Conservation (phyloP, 2,329 filamentous ascomycete species). For the Phaeosphaeria sp. region DNA sequence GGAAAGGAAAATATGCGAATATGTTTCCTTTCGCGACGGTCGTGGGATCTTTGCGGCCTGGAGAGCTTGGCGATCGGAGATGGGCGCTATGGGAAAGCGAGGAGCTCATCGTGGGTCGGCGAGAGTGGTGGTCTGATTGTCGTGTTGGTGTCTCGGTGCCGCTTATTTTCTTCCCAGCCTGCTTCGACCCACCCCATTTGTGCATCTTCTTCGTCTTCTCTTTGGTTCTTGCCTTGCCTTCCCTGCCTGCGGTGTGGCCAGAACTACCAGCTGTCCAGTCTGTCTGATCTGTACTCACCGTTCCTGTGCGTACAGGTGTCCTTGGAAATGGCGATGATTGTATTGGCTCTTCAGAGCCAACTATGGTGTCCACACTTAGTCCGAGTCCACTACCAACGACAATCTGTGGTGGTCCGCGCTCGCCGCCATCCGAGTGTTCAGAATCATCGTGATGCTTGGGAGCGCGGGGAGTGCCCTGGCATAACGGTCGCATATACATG, state of each 20-base stretch:
- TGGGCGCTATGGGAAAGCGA: slow-evolving; percentile 35
- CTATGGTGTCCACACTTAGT: slow-evolving; percentile 31
- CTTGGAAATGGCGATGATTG: slow-evolving; percentile 24
- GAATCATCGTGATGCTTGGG: slow-evolving; percentile 41
- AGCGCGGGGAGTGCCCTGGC: slow-evolving; percentile 55
- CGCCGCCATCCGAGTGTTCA: slow-evolving; percentile 41
- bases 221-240: slow-evolving; percentile 36
- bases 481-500: slow-evolving; percentile 68
- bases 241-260: slow-evolving; percentile 25
- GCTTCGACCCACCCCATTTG: slow-evolving; percentile 37
- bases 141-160: slow-evolving; percentile 41
- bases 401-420: slow-evolving; percentile 38
- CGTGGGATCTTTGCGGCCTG: slow-evolving; percentile 43
- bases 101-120: slow-evolving; percentile 26
- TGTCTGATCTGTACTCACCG: slow-evolving; percentile 41
- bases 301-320: slow-evolving; percentile 36
- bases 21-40: slow-evolving; percentile 45
- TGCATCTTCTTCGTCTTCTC: slow-evolving; percentile 40
- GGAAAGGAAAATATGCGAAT: slow-evolving; percentile 66
- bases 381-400: slow-evolving; percentile 32
- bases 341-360: slow-evolving; percentile 26
- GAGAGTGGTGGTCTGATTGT: slow-evolving; percentile 27
- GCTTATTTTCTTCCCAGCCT: slow-evolving; percentile 28
- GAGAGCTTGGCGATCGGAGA: slow-evolving; percentile 44
- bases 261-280: slow-evolving; percentile 38